phyloP scores from a whole-genome alignment of 2,329 filamentous ascomycete genomes.

The Fusarium chaquense region DNA sequence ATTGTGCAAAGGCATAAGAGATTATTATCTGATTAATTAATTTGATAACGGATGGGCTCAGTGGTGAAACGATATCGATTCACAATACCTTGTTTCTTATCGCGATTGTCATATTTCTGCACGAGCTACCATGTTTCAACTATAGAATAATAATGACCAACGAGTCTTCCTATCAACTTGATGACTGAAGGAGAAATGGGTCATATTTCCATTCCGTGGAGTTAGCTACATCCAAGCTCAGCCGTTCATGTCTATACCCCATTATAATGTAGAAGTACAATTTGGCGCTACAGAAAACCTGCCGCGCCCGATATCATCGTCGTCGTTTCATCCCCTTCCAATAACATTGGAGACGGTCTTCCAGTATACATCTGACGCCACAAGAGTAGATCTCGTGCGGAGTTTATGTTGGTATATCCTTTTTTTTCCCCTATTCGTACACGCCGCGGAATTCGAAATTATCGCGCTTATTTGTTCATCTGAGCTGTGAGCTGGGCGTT shows the following conservation, averaged over 20 bases:
- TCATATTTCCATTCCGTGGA: constrained; percentile 23
- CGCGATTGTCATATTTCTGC: neutral
- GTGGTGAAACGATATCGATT: neutral
- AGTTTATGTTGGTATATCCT: constrained; percentile 12
- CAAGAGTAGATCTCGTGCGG: constrained; percentile 12
- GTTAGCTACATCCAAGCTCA: constrained; percentile 13
- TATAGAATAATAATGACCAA: neutral
- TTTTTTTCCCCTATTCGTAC: constrained; percentile 41
- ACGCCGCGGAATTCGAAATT: constrained; percentile 6
- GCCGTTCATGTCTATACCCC: constrained; percentile 29
- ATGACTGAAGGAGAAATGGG: constrained; percentile 21
- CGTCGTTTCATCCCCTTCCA: constrained; percentile 19
- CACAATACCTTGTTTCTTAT: neutral
- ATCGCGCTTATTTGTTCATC: constrained; percentile 56
- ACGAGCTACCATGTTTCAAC: neutral
- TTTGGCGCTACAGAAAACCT: constrained; percentile 36
- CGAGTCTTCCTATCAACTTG: neutral
- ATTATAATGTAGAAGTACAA: constrained; percentile 46
- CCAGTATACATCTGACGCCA: constrained; percentile 27
- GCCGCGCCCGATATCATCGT: constrained; percentile 25
- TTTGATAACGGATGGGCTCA: constrained; percentile 10
- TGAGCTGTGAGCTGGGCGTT: constrained; percentile 70
- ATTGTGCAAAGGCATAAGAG: constrained; percentile 37
- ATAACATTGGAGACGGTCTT: constrained; percentile 15
- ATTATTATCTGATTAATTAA: constrained; percentile 28